Conservation (phyloP, 345 rosid species). For the Linum lewisii region DNA sequence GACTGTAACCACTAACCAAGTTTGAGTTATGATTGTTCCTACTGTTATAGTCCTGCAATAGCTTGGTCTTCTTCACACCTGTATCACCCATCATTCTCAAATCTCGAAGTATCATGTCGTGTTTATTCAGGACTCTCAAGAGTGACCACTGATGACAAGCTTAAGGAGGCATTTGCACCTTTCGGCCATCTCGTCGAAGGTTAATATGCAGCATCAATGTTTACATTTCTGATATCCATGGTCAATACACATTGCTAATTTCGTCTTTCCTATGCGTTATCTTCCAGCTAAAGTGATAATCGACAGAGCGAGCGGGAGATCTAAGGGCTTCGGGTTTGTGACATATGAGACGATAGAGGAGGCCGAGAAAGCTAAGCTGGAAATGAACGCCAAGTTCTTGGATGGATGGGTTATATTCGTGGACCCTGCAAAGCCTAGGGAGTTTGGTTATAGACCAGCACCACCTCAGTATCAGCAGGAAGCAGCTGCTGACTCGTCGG, state of each 20-base stretch:
- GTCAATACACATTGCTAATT: not conserved
- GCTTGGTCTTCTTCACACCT: not conserved
- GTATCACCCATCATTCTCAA: not conserved
- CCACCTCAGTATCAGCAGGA: slow-evolving; percentile 23
- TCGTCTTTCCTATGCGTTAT: not conserved
- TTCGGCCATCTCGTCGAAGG: slow-evolving; percentile 75
- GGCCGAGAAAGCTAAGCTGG: slow-evolving; percentile 81
- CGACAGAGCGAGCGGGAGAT: slow-evolving; percentile 60
- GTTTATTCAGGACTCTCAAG: slow-evolving; percentile 50
- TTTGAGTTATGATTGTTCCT: too few relatives aligned
- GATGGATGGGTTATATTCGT: slow-evolving; percentile 97
- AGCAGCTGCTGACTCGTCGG: slow-evolving; percentile 22
- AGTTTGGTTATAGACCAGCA: slow-evolving; percentile 27
- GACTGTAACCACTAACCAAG: not conserved
- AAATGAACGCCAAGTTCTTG: slow-evolving; percentile 76
- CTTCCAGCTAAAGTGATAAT: slow-evolving; percentile 53
- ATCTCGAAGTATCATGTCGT: not conserved
- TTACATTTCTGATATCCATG: not conserved
- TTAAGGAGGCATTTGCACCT: slow-evolving; percentile 61
- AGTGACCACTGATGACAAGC: slow-evolving; percentile 64
- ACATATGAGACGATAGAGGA: slow-evolving; percentile 60
- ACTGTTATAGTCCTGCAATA: too few relatives aligned
- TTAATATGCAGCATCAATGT: slow-evolving; percentile 7
- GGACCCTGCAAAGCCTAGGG: slow-evolving; percentile 80
- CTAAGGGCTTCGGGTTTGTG: slow-evolving; percentile 80